These are phyloP conservation scores for Naganishia onofrii DNA, from an alignment of 768 basidiomycete genomes.

Conservation along the genomic window DNA sequence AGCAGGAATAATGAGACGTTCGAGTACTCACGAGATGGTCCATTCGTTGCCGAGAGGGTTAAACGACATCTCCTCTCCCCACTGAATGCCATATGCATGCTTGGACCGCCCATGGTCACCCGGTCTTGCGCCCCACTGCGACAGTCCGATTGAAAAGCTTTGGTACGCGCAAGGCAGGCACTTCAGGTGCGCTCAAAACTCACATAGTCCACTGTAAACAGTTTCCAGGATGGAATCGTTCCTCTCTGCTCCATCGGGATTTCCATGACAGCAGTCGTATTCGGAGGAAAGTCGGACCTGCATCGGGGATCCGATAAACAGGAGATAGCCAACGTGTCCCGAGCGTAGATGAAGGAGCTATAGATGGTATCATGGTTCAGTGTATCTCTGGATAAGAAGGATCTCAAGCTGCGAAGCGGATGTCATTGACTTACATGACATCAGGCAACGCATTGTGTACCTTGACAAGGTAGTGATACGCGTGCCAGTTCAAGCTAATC, in stretches of 20 bases:
- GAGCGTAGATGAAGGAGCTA: slow-evolving; percentile 14
- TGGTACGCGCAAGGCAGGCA: background rate
- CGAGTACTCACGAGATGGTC: slow-evolving; percentile 19
- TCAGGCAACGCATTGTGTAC: slow-evolving; percentile 20
- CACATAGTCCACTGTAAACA: slow-evolving; percentile 9
- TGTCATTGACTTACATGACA: slow-evolving; percentile 2
- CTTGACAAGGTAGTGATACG: background rate
- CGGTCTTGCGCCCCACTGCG: slow-evolving; percentile 25
- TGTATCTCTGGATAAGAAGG: too few relatives aligned
- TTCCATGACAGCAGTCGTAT: background rate
- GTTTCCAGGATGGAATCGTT: slow-evolving; percentile 9
- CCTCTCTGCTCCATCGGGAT: background rate
- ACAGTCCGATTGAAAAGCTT: background rate
- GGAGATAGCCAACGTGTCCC: background rate
- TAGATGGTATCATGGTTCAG: too few relatives aligned
- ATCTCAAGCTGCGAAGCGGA: background rate
- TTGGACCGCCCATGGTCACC: background rate
- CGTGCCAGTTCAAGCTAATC: background rate
- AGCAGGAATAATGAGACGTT: background rate
- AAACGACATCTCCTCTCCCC: slow-evolving; percentile 4
- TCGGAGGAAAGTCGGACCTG: slow-evolving; percentile 10
- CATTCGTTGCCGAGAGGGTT: slow-evolving; percentile 26
- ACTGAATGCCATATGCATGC: background rate
- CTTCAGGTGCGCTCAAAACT: background rate
- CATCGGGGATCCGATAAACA: slow-evolving; percentile 25